These are phyloP conservation scores for Cyclotella atomus DNA, from an alignment of 108 stramenopile species.

Conservation along the genomic window DNA sequence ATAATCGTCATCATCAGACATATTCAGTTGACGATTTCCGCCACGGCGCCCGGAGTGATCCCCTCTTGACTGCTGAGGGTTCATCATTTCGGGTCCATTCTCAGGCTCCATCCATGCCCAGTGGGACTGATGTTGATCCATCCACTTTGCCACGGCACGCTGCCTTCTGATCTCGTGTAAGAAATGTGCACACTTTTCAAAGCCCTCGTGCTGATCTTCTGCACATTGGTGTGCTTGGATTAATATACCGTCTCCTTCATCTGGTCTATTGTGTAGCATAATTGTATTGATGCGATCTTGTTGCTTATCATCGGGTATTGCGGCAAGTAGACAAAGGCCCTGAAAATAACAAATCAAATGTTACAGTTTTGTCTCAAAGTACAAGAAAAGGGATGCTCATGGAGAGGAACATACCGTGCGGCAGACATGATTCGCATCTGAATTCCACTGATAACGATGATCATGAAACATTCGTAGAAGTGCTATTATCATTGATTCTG, in stretches of 20 bases:
- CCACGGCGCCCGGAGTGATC: constrained; percentile 48
- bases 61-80: constrained; percentile 43
- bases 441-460: constrained; percentile 56
- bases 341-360: constrained; percentile 2
- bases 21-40: constrained; percentile 30
- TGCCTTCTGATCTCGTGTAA: constrained; percentile 57
- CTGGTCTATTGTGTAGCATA: constrained; percentile 53
- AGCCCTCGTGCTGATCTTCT: constrained; percentile 50
- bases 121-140: constrained; percentile 58
- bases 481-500: constrained; percentile 44
- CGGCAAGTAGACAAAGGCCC: constrained; percentile 46
- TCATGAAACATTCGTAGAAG: constrained; percentile 54
- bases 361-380: neutral
- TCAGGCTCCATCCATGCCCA: constrained; percentile 81
- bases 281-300: constrained; percentile 59
- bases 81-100: constrained; percentile 22
- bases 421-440: constrained; percentile 46
- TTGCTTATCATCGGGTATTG: constrained; percentile 70
- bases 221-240: constrained; percentile 40
- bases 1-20: constrained; percentile 69
- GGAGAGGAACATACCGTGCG: constrained; percentile 28
- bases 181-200: constrained; percentile 65
- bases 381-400: neutral
- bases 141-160: constrained; percentile 66
- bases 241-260: constrained; percentile 60